A percentile compares a stretch with the other conserved stretches of the same genome.
Evolutionary conservation across 2,329 filamentous ascomycete genomes (phyloP).

Genomic region (Phoma sp.): DNA sequence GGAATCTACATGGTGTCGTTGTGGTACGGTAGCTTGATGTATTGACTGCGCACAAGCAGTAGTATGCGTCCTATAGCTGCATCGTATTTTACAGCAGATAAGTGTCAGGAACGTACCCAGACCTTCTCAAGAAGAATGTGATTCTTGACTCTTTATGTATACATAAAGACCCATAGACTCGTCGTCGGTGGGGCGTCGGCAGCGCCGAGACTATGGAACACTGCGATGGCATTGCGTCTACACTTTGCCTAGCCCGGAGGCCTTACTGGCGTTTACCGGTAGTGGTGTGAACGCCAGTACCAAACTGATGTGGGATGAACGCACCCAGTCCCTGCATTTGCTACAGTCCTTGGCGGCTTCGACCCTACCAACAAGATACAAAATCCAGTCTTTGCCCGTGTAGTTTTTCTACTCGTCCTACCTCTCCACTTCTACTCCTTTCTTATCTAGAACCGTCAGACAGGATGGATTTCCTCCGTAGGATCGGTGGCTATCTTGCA

Average conservation of each 20-base stretch:
- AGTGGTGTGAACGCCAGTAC: conserved; percentile 14
- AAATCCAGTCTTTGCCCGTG: conserved; percentile 17
- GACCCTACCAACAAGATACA: conserved; percentile 23
- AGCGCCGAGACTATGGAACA: not conserved
- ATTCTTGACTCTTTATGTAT: not conserved
- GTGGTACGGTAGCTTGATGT: not conserved
- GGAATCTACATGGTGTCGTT: not conserved
- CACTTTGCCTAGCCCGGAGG: not conserved
- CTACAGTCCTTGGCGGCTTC: conserved; percentile 23
- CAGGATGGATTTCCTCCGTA: conserved; percentile 28
- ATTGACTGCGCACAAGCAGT: not conserved
- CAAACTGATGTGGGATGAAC: conserved; percentile 14
- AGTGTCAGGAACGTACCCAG: not conserved
- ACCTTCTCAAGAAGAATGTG: not conserved
- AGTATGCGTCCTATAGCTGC: not conserved
- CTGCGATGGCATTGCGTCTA: conserved; percentile 6
- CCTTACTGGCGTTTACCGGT: not conserved
- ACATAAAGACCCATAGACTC: not conserved
- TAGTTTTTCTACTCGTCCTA: conserved; percentile 1
- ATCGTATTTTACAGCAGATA: not conserved
- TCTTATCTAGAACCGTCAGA: not conserved
- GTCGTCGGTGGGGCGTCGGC: not conserved
- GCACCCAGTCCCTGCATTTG: conserved; percentile 15
- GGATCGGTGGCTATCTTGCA: conserved; percentile 40
- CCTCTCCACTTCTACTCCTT: not conserved